phyloP scores from a whole-genome alignment of 768 basidiomycete genomes.

The Russula foetens region DNA sequence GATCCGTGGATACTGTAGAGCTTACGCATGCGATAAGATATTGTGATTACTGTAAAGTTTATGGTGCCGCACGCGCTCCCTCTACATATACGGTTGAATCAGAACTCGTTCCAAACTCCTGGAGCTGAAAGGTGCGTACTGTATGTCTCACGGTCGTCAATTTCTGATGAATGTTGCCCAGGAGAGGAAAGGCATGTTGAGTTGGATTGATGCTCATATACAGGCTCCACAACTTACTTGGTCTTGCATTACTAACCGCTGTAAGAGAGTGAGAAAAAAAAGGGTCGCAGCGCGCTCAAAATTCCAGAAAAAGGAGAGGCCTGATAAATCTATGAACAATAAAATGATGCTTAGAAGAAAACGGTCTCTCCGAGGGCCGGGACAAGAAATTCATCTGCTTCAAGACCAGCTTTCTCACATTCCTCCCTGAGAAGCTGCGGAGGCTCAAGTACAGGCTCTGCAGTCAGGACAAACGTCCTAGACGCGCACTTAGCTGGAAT shows the following conservation, averaged over 20 bases:
- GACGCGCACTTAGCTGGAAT: background rate
- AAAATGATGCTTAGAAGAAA: slow-evolving; percentile 15
- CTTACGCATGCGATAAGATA: too few species aligned
- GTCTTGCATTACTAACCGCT: background rate
- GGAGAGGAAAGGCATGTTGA: background rate
- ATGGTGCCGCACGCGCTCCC: too few species aligned
- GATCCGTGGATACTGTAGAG: too few species aligned
- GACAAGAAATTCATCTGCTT: slow-evolving; percentile 45
- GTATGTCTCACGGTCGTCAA: background rate
- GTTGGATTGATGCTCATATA: background rate
- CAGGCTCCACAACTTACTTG: background rate
- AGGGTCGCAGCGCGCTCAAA: background rate
- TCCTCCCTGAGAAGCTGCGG: slow-evolving; percentile 46
- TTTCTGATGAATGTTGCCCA: background rate
- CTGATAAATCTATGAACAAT: background rate
- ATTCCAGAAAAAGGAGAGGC: too few species aligned
- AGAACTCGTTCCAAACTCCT: background rate
- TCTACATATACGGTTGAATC: background rate
- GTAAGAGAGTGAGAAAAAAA: background rate
- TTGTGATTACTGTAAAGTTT: too few species aligned
- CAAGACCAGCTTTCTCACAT: slow-evolving; percentile 42
- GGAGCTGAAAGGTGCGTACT: background rate
- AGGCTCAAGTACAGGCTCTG: slow-evolving; percentile 51
- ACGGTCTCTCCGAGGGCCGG: slow-evolving; percentile 57
- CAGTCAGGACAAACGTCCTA: slow-evolving; percentile 47